phyloP scores from a whole-genome alignment of 139 green algal genomes.

The Dunaliella primolecta region DNA sequence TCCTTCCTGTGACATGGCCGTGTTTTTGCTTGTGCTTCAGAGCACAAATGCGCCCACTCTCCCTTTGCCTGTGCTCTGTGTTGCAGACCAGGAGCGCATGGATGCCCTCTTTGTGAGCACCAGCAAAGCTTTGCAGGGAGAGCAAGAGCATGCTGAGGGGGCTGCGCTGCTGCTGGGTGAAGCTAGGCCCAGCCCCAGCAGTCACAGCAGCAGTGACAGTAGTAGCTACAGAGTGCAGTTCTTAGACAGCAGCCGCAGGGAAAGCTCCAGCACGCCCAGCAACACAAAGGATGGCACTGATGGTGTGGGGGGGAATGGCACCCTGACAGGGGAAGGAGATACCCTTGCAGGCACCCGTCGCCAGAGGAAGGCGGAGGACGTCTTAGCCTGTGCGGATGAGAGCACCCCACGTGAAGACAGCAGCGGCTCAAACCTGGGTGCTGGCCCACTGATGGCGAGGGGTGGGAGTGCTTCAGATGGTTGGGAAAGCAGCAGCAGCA shows the following conservation, averaged over 20 bases:
- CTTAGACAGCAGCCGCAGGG: neutral
- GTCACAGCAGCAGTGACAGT: too few relatives aligned
- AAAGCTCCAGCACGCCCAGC: neutral
- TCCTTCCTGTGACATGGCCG: too few relatives aligned
- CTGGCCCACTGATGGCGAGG: neutral
- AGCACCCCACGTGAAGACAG: neutral
- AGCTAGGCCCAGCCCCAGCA: too few relatives aligned
- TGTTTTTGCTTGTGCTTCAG: too few relatives aligned
- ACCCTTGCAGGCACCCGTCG: neutral
- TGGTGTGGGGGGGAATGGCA: neutral
- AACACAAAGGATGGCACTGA: neutral
- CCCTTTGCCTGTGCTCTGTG: too few relatives aligned
- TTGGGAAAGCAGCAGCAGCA: neutral
- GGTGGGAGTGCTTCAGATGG: neutral
- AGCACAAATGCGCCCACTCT: too few relatives aligned
- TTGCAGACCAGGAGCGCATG: constrained; percentile 31
- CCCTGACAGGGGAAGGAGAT: neutral
- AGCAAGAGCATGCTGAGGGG: neutral
- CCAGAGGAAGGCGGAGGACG: too few relatives aligned
- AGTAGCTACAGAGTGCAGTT: too few relatives aligned
- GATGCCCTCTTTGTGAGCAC: constrained; percentile 21
- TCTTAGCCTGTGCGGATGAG: too few relatives aligned
- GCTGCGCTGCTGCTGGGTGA: neutral
- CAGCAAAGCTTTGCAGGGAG: neutral
- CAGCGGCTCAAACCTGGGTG: neutral